Conservation (phyloP, 805 yeast species). For the Candida ipomoeae region DNA sequence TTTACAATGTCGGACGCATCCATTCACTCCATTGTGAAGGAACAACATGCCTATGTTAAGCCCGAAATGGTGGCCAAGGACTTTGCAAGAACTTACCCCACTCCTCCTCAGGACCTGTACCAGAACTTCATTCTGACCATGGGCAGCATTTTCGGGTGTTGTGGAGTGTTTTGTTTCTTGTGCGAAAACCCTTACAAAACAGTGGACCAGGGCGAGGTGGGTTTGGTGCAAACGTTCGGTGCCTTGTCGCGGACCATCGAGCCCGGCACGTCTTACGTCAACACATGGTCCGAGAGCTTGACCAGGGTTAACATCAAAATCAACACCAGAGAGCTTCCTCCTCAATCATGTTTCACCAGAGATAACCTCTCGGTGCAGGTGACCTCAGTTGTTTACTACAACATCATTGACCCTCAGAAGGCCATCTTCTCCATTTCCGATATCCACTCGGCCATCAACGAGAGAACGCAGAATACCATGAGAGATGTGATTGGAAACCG, state of each 20-base stretch:
- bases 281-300: slow-evolving; percentile 59
- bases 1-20: neutral
- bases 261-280: slow-evolving; percentile 64
- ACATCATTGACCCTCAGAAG: slow-evolving; percentile 63
- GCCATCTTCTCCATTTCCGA: slow-evolving; percentile 56
- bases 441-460: slow-evolving; percentile 53
- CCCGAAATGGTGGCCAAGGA: slow-evolving; percentile 41
- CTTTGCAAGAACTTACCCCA: slow-evolving; percentile 39
- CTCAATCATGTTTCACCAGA: slow-evolving; percentile 66
- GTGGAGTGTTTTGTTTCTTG: slow-evolving; percentile 54
- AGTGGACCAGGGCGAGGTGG: slow-evolving; percentile 66
- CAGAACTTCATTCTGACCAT: slow-evolving; percentile 34
- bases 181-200: slow-evolving; percentile 58
- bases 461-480: slow-evolving; percentile 68
- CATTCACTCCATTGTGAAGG: slow-evolving; percentile 10
- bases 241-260: slow-evolving; percentile 60
- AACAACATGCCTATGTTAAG: slow-evolving; percentile 16
- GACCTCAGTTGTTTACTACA: slow-evolving; percentile 64
- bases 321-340: slow-evolving; percentile 59
- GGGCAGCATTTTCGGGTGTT: slow-evolving; percentile 49
- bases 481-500: slow-evolving; percentile 69
- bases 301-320: slow-evolving; percentile 49
- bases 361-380: slow-evolving; percentile 62
- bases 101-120: slow-evolving; percentile 39
- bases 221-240: slow-evolving; percentile 63